Base-by-base conservation (phyloP, 345 rosid species). In the Toxicodendron radicans region DNA sequence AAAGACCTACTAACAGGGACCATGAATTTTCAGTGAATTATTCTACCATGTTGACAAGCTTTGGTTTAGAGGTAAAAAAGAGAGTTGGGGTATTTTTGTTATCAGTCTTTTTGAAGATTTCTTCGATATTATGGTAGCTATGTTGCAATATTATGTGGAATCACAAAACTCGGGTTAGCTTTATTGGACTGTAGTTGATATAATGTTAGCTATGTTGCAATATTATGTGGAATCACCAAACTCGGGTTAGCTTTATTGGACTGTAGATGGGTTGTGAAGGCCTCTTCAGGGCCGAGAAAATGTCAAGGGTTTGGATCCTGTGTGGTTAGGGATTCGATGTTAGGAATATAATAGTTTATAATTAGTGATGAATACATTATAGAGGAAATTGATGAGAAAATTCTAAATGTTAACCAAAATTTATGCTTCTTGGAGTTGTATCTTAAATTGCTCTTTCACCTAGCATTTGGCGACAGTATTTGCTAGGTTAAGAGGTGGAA, bases 1-100 rank as follows among this genome's bases (percentile, higher is more conserved):
- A 52, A 30, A 10, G 18, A 32, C 32, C n/a, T 27, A 7, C 24
- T 49, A 18, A 10, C 46, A 0, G 41, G 57, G 12, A 66, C 58
- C 5, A 10, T 48, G 10, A 49, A 68, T 52, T 67, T 68, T 68
- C 48, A 49, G 20, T 66, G 58, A 49, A 51, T 41, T 46, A 46
- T 46, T 68, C 4, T 27, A 51, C 45, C 2, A 53, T 13, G 52
- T 18, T 35, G 62, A 54, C 35, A 11, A 38, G 12, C 27, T 12
- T 10, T 53, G 61, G 11, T 53, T 24, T 56, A 53, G 46, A 52
- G 43, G 13, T 10, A 54, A 20, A 56, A 24, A 70, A 56, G 53
- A 56, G 33, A 56, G 24, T 5, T 69, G 7, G 46, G 41, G 17
- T 24, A 10, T 53, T 23, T 23, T 11, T 48, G 52, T 10, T 48